Base-by-base conservation (phyloP, 495 filamentous ascomycete species). In the Gamarada debralockiae region DNA sequence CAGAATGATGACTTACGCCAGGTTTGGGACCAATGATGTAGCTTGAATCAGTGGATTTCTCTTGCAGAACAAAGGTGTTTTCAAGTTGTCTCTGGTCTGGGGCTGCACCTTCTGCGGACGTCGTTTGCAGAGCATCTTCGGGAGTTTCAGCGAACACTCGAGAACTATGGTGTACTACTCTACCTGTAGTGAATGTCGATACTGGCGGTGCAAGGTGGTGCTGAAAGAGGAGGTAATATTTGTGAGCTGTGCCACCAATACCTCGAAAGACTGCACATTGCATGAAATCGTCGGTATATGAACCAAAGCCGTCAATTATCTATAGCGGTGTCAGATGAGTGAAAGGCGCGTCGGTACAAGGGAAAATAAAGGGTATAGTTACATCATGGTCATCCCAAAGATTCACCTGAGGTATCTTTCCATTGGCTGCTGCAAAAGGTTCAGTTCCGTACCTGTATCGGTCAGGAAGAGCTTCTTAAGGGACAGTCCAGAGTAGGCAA, bases 141-240 rank as follows among this genome's bases (percentile, higher is more conserved):
- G 27, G 7, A 37, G 2, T 43, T 3, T 59, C 36, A 63, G 53
- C 38, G 18, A 14, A 27, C 10, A 12, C 40, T 42, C 39, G n/a
- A 21, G 12, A 42, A 21, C 10, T 17, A 33, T 34, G 15, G 15
- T 40, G 2, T 31, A 13, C n/a, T 39, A 7, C 47, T 42, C 41
- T 56, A 70, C 67, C 74, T 0, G 89, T 89, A 10, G 88, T 93
- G 65, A 85, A 95, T 2, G 91, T 93, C 4, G 85, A 89, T 52
- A 77, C 73, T 10, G 90, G 90, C 14, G 90, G 91, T 14, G 89
- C 75, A 22, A 92, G 73, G 56, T 97, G 92, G 53, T 96, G 92
- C 72, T 96, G 92, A 71, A 97, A 96, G 17, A 97, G 77, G 67
- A 91, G 81, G 64, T 96, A 96, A 69, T 96, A 95, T 65, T 91